These are phyloP conservation scores for Hawksworthiomyces lignivorus DNA, from an alignment of 2,329 filamentous ascomycete species.

Conservation along the genomic window DNA sequence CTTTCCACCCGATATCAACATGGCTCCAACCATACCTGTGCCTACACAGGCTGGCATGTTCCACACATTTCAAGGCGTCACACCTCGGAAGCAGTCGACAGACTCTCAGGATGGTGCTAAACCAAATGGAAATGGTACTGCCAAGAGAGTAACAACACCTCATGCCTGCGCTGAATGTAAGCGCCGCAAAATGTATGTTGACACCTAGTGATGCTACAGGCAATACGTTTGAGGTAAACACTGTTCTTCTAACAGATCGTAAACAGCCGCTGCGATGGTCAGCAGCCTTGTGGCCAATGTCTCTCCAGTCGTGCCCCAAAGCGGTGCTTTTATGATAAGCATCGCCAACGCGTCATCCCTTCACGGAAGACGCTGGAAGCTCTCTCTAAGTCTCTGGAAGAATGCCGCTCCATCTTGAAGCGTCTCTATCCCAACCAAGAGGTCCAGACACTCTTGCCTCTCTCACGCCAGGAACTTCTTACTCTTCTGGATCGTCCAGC, in stretches of 20 bases:
- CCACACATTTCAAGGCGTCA: constrained; percentile 47
- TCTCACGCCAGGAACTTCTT: constrained; percentile 54
- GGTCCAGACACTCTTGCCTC: constrained; percentile 40
- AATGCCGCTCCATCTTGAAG: constrained; percentile 55
- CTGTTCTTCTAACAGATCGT: too few species aligned
- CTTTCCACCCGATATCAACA: constrained; percentile 15
- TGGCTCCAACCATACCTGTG: constrained; percentile 39
- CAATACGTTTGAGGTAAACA: too few species aligned
- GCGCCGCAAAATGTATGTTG: constrained; percentile 61
- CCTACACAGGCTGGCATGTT: constrained; percentile 45
- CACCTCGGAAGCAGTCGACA: constrained; percentile 39
- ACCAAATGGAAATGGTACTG: constrained; percentile 27
- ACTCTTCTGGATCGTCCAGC: constrained; percentile 43
- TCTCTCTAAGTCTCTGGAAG: constrained; percentile 56
- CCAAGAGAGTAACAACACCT: constrained; percentile 47
- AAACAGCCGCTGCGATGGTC: constrained; percentile 63
- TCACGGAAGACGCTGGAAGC: constrained; percentile 67
- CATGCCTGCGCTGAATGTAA: constrained; percentile 71
- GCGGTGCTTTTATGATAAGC: constrained; percentile 73
- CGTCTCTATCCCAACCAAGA: constrained; percentile 54
- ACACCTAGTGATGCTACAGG: too few species aligned
- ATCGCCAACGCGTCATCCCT: constrained; percentile 66
- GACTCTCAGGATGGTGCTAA: constrained; percentile 34
- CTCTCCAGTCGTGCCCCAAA: constrained; percentile 74
- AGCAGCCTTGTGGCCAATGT: constrained; percentile 75